Evolutionary conservation across 768 basidiomycete genomes (phyloP).

Genomic region (Phallus indusiatus): DNA sequence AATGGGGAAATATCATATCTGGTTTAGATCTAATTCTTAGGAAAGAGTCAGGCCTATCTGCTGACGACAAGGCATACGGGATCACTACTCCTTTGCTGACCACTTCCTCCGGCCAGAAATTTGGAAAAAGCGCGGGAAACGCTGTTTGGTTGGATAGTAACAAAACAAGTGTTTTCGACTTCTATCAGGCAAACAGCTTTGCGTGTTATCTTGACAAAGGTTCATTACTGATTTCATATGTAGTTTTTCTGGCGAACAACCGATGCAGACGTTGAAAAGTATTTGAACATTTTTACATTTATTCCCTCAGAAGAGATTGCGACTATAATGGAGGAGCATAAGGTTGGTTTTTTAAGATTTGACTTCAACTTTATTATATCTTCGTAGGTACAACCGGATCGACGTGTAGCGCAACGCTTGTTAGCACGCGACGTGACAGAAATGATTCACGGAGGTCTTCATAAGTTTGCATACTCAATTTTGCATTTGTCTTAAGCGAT

Average conservation of each 20-base stretch:
- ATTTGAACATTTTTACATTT: conserved; percentile 78
- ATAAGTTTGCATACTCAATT: not conserved
- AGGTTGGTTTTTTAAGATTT: conserved; percentile 26
- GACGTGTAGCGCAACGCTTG: conserved; percentile 37
- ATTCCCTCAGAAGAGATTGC: conserved; percentile 50
- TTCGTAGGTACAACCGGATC: conserved; percentile 25
- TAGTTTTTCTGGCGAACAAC: conserved; percentile 85
- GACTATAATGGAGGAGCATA: conserved; percentile 47
- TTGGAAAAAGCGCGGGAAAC: conserved; percentile 95
- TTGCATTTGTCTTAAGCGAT: not conserved
- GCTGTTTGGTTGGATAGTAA: conserved; percentile 81
- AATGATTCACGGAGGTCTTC: conserved; percentile 49
- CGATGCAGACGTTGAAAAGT: conserved; percentile 72
- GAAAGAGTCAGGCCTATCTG: conserved; percentile 18
- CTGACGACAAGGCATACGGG: conserved; percentile 49
- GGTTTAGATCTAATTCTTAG: conserved; percentile 86
- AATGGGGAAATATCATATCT: conserved; percentile 96
- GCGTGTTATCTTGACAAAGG: conserved; percentile 10
- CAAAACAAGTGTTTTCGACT: conserved; percentile 81
- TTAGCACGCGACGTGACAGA: conserved; percentile 52
- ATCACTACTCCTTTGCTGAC: conserved; percentile 92
- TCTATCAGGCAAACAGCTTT: conserved; percentile 66
- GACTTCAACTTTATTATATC: conserved; percentile 5
- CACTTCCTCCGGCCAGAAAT: conserved; percentile 84
- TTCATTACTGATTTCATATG: not conserved